Percentiles rank a stretch among this genome's conserved stretches.
phyloP scores from a whole-genome alignment of 306 rosid genomes.

The Pterocarpus macrocarpus region DNA sequence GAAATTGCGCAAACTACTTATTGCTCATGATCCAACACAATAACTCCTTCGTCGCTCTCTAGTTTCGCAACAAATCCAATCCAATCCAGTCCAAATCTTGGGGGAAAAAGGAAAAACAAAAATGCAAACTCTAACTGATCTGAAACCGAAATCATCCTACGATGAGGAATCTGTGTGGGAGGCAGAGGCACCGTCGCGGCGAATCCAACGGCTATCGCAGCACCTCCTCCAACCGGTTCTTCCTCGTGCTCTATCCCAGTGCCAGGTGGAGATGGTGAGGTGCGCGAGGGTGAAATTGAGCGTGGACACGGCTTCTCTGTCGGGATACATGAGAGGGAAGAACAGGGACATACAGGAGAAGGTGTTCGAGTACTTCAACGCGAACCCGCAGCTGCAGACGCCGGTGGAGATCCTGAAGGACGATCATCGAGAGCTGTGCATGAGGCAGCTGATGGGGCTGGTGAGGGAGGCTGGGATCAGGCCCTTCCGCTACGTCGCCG shows the following conservation, averaged over 20 bases:
- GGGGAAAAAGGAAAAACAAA: not conserved
- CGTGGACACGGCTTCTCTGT: constrained; percentile 55
- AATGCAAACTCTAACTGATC: constrained; percentile 17
- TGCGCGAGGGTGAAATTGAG: constrained; percentile 62
- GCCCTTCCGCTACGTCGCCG: constrained; percentile 63
- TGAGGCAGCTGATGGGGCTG: constrained; percentile 77
- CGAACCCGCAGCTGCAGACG: constrained; percentile 80
- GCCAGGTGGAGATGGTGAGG: constrained; percentile 43
- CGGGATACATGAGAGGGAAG: constrained; percentile 69
- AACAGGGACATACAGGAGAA: constrained; percentile 77
- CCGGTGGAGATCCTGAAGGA: constrained; percentile 83
- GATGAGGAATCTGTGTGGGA: constrained; percentile 51
- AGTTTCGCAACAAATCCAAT: not conserved
- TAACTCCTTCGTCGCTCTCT: not conserved
- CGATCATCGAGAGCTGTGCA: constrained; percentile 80
- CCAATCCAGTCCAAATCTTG: not conserved
- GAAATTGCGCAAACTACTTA: not conserved
- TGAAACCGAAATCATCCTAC: constrained; percentile 9
- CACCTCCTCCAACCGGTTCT: constrained; percentile 53
- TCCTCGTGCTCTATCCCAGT: too few relatives aligned
- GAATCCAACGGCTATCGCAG: constrained; percentile 64
- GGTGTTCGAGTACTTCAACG: constrained; percentile 66
- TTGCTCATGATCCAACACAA: not conserved
- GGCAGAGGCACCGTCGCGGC: constrained; percentile 45
- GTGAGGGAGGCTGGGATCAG: constrained; percentile 81